Percentiles rank a stretch among this genome's conserved stretches.
Conservation (phyloP, 768 basidiomycete species). For the Cyclocybe aegerita region DNA sequence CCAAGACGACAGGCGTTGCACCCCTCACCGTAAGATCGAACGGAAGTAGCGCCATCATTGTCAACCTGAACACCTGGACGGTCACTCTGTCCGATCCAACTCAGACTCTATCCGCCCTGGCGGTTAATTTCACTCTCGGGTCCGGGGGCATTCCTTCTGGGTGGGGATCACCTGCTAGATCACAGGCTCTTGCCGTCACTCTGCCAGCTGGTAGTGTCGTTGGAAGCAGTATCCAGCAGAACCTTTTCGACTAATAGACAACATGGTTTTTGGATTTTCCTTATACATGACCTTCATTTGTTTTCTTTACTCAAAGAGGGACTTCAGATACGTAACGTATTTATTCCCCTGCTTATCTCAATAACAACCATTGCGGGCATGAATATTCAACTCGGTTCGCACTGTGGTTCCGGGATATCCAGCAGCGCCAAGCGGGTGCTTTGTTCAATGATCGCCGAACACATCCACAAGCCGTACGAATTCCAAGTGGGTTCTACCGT, state of each 20-base stretch:
- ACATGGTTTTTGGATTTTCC: not conserved
- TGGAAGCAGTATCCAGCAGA: conserved; percentile 43
- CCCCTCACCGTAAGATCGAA: conserved; percentile 33
- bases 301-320: no score
- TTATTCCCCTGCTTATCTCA: no score
- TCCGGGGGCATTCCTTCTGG: conserved; percentile 18
- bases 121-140: conserved; percentile 34
- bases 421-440: no score
- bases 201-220: conserved; percentile 45
- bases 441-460: no score
- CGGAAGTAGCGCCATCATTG: conserved; percentile 43
- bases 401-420: no score
- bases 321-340: no score
- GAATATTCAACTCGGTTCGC: no score
- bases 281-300: no score
- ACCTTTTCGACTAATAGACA: conserved; percentile 6
- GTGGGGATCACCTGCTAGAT: conserved; percentile 17
- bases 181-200: conserved; percentile 28
- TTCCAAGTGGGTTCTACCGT: no score
- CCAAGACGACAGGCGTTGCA: conserved; percentile 21
- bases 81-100: conserved; percentile 65
- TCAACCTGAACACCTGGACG: conserved; percentile 35
- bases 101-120: conserved; percentile 40
- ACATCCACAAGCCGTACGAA: no score
- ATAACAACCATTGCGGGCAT: no score